Percentiles rank a stretch among this genome's conserved stretches.
Evolutionary conservation across 306 rosid genomes (phyloP).

Genomic region (Sesbania bispinosa): DNA sequence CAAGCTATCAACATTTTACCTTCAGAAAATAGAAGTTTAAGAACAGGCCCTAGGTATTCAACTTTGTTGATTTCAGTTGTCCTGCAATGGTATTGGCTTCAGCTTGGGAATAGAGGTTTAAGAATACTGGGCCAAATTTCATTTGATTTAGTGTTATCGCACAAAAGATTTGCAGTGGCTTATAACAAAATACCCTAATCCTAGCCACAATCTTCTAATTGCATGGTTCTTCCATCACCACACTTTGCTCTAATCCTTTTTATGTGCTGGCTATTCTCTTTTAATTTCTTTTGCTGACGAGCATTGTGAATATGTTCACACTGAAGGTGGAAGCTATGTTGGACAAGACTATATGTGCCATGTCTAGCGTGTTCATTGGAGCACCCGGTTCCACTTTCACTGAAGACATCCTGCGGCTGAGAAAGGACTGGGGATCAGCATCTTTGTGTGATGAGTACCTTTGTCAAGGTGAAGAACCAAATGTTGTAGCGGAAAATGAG

Average conservation of each 20-base stretch:
- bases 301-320: constrained; percentile 19
- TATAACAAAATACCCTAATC: background rate
- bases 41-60: background rate
- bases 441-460: constrained; percentile 89
- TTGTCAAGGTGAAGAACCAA: constrained; percentile 90
- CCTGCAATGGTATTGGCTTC: background rate
- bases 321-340: constrained; percentile 95
- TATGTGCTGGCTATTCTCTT: no score
- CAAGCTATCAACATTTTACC: constrained; percentile 8
- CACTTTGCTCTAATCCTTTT: background rate
- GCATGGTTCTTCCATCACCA: background rate
- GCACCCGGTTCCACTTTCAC: constrained; percentile 97
- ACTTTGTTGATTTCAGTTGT: constrained; percentile 19
- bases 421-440: constrained; percentile 88
- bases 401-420: constrained; percentile 83
- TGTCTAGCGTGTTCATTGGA: constrained; percentile 88
- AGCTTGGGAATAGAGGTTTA: constrained; percentile 3
- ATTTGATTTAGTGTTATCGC: constrained; percentile 6
- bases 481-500: constrained; percentile 71
- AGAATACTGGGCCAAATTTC: background rate
- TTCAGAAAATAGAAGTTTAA: background rate
- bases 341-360: constrained; percentile 95
- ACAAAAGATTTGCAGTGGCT: background rate
- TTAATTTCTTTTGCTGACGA: background rate
- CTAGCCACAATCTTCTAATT: background rate